phyloP scores from a whole-genome alignment of 1,139 yeast genomes.

The Pichia sorboxylosa region DNA sequence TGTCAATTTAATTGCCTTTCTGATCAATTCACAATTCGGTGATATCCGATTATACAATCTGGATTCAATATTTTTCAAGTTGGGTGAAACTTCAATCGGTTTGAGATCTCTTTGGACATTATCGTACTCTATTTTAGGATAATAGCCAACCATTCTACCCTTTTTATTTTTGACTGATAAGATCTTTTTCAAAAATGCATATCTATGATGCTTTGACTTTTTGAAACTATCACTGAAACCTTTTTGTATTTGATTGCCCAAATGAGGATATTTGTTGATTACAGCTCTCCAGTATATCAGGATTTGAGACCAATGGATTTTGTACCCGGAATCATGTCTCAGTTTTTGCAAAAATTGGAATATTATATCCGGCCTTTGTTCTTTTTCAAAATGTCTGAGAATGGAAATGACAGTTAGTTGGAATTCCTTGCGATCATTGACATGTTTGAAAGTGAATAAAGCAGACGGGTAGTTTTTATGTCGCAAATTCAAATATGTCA shows the following conservation, averaged over 20 bases:
- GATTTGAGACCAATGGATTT: constrained; percentile 10
- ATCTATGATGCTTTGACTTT: constrained; percentile 8
- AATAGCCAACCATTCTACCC: constrained; percentile 3
- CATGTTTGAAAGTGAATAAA: constrained; percentile 5
- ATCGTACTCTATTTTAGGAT: constrained; percentile 7
- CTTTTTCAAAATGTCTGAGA: constrained; percentile 11
- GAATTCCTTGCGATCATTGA: constrained; percentile 6
- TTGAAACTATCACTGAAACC: constrained; percentile 4
- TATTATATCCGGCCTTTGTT: constrained; percentile 10
- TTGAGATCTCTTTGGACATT: constrained; percentile 6
- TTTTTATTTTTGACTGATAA: constrained; percentile 3
- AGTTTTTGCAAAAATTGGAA: constrained; percentile 6
- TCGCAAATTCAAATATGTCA: constrained; percentile 14
- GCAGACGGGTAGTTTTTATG: constrained; percentile 11
- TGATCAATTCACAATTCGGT: constrained; percentile 14
- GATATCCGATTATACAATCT: constrained; percentile 16
- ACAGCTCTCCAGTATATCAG: constrained; percentile 15
- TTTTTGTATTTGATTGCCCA: constrained; percentile 9
- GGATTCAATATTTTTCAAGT: constrained; percentile 14
- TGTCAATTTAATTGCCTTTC: constrained; percentile 13
- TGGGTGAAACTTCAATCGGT: constrained; percentile 10
- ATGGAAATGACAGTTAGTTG: constrained; percentile 7
- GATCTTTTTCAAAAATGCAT: constrained; percentile 5
- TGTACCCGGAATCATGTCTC: constrained; percentile 3
- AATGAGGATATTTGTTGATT: constrained; percentile 15